Evolutionary conservation across 495 filamentous ascomycete species (phyloP).

Genomic region (Neurospora tetraspora): DNA sequence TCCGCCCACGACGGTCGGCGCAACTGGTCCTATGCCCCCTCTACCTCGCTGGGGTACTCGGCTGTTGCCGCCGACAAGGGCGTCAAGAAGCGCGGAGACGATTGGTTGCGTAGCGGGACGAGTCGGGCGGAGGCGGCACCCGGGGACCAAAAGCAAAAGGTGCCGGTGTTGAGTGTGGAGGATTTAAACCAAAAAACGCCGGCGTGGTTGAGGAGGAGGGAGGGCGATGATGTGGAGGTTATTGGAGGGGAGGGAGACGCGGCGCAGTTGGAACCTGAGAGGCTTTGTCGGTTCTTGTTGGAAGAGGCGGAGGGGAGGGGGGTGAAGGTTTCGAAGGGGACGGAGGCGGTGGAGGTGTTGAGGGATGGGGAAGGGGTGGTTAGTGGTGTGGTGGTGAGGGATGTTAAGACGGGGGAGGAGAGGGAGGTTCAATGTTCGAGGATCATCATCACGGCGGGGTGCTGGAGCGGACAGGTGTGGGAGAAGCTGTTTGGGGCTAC

Average conservation of each 20-base stretch:
- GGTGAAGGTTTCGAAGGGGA: constrained; percentile 57
- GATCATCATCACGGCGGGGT: constrained; percentile 56
- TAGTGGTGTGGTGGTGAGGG: constrained; percentile 35
- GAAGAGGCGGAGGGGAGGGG: constrained; percentile 45
- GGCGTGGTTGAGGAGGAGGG: constrained; percentile 47
- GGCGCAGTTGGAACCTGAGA: constrained; percentile 56
- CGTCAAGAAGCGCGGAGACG: constrained; percentile 32
- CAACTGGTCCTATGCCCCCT: constrained; percentile 61
- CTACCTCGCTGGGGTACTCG: constrained; percentile 49
- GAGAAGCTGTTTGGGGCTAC: constrained; percentile 51
- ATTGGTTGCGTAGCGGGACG: constrained; percentile 54
- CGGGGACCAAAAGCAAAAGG: constrained; percentile 15
- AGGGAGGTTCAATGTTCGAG: constrained; percentile 46
- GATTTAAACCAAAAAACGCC: constrained; percentile 23
- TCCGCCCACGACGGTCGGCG: constrained; percentile 46
- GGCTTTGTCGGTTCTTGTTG: constrained; percentile 55
- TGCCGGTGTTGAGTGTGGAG: constrained; percentile 1
- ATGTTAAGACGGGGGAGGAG: constrained; percentile 35
- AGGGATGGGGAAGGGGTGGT: constrained; percentile 37
- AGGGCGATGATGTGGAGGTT: constrained; percentile 45
- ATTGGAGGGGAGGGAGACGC: constrained; percentile 53
- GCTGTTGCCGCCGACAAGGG: constrained; percentile 20
- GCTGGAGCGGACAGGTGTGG: constrained; percentile 59
- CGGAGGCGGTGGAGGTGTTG: constrained; percentile 41
- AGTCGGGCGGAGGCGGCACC: constrained; percentile 52